These are phyloP conservation scores for Tricholoma terreum DNA, from an alignment of 768 basidiomycete genomes.

Conservation along the genomic window DNA sequence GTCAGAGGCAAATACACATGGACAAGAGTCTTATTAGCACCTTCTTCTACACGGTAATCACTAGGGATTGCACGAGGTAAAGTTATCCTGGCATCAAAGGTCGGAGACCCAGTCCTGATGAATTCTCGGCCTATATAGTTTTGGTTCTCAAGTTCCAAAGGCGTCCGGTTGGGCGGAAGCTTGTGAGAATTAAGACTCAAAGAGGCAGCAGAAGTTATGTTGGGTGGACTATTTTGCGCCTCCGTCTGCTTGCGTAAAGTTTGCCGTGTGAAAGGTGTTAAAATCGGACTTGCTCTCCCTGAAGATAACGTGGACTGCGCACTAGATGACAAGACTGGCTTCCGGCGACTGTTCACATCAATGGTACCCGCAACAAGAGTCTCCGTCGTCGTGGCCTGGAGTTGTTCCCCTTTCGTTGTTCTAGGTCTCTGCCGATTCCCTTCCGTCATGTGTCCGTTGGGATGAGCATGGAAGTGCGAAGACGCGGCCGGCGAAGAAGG, in stretches of 20 bases:
- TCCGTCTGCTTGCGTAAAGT: neutral
- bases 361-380: neutral
- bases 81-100: slow-evolving; percentile 18
- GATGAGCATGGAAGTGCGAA: slow-evolving; percentile 4
- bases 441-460: slow-evolving; percentile 15
- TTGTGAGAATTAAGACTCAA: neutral
- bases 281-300: neutral
- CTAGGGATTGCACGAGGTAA: neutral
- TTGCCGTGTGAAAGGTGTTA: neutral
- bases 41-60: neutral
- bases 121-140: neutral
- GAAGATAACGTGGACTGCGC: neutral
- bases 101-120: slow-evolving; percentile 15
- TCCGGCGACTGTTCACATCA: neutral
- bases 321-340: neutral
- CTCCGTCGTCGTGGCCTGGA: neutral
- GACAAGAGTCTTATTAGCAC: neutral
- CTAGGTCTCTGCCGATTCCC: slow-evolving; percentile 17
- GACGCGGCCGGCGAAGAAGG: slow-evolving; percentile 13
- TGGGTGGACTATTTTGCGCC: neutral
- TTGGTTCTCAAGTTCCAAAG: slow-evolving; percentile 36
- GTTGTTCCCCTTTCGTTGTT: slow-evolving; percentile 16
- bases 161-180: slow-evolving; percentile 13
- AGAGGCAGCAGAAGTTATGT: slow-evolving; percentile 23
- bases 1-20: neutral